phyloP scores from a whole-genome alignment of 2,329 filamentous ascomycete species.

The Rhinocladiella similis region DNA sequence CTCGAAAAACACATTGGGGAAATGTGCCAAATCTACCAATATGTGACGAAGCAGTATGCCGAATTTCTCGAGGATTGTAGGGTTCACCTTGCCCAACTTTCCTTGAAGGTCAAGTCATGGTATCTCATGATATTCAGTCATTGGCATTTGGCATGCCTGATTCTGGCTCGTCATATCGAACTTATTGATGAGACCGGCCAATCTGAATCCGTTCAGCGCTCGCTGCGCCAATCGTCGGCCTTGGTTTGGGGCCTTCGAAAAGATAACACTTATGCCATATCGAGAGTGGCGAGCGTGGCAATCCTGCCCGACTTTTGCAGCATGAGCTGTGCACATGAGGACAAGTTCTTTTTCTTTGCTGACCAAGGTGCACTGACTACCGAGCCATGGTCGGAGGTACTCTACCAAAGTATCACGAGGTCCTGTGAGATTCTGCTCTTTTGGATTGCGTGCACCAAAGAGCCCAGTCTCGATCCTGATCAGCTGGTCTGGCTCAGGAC shows the following conservation, averaged over 20 bases:
- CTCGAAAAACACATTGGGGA: conserved; percentile 7
- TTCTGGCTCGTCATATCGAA: conserved; percentile 12
- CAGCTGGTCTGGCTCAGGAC: conserved; percentile 4
- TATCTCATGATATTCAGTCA: conserved; percentile 11
- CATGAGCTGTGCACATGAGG: conserved; percentile 4
- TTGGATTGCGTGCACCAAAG: conserved; percentile 10
- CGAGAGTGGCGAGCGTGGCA: not conserved
- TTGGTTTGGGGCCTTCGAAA: conserved; percentile 8
- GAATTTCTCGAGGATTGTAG: conserved; percentile 11
- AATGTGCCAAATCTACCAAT: conserved; percentile 3
- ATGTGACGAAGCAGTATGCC: conserved; percentile 10
- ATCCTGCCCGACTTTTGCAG: too few species aligned
- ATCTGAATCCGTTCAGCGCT: conserved; percentile 7
- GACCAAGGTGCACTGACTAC: conserved; percentile 9
- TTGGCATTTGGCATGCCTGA: conserved; percentile 12
- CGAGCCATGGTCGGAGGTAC: conserved; percentile 12
- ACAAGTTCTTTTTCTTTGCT: conserved; percentile 10
- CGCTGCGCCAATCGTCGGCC: conserved; percentile 10
- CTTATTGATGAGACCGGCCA: conserved; percentile 6
- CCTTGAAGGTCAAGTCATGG: conserved; percentile 12
- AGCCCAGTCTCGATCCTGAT: conserved; percentile 6
- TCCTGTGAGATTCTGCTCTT: conserved; percentile 5
- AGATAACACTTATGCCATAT: conserved; percentile 9
- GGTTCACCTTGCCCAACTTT: conserved; percentile 6
- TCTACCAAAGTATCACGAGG: conserved; percentile 7